Base-by-base conservation (phyloP, 169 alveolate species). In the Plasmodium berghei region DNA sequence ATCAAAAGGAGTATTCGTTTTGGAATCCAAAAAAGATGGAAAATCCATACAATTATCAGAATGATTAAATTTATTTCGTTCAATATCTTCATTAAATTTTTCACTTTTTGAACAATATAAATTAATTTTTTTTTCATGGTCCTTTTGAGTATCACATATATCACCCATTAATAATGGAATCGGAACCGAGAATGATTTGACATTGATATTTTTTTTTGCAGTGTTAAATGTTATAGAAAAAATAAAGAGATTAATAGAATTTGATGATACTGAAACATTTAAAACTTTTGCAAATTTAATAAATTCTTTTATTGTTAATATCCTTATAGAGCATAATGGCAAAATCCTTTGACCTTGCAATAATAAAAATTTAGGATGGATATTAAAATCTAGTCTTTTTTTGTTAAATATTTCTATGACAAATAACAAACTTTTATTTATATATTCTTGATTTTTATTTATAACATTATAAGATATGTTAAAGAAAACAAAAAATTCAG, bases 401-500 rank as follows among this genome's bases (percentile, higher is more conserved):
- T 83, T 83, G 58, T 83, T 83, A 40, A 83, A 83, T n/a, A 69
- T 46, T 69, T 83, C 90, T 1, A 83, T 26, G 12, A 83, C 70
- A 46, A 83, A 83, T 12, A 83, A 28, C n/a, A 83, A 54, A 48
- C 90, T 83, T 48, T 62, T 62, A 49, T 45, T 83, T 20, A 49
- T 10, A 49, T 83, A 34, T 48, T 22, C 22, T 16, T n/a, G 14
- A 34, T 59, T 22, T 26, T 56, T 12, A 4, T 1, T 58, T 14
- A 18, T 9, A 9, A 26, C 28, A 16, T 4, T 34, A 49, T 83
- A 83, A 20, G 90, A 83, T 20, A 83, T 22, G 34, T 58, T 70
- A 83, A 83, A 69, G 45, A 83, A 83, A 14, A 83, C 90, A 42
- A 83, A 83, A 61, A 83, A 83, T 55, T 83, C 90, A n/a, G 90